phyloP scores from a whole-genome alignment of 2,329 filamentous ascomycete genomes.

The Ascocoryne sarcoides region DNA sequence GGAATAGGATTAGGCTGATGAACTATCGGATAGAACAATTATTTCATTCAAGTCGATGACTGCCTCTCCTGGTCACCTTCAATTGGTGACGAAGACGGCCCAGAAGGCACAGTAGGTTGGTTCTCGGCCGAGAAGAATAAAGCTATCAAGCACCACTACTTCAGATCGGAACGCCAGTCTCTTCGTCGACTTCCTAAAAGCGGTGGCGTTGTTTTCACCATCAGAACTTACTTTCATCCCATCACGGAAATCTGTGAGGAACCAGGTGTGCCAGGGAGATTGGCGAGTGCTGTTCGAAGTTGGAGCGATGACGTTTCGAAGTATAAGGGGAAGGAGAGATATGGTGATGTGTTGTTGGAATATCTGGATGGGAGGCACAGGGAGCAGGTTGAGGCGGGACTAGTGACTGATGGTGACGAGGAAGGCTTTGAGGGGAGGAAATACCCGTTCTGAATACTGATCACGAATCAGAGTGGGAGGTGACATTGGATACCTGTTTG shows the following conservation, averaged over 20 bases:
- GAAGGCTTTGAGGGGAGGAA: conserved; percentile 40
- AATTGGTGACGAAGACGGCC: conserved; percentile 64
- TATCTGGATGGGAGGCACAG: conserved; percentile 67
- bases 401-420: conserved; percentile 54
- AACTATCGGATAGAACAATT: conserved; percentile 59
- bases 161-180: conserved; percentile 60
- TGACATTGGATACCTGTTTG: too few species aligned
- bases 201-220: conserved; percentile 49
- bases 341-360: conserved; percentile 63
- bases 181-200: conserved; percentile 48
- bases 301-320: conserved; percentile 67
- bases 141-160: conserved; percentile 64
- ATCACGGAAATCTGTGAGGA: conserved; percentile 48
- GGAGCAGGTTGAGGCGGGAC: conserved; percentile 60
- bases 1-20: too few species aligned
- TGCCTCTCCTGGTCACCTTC: conserved; percentile 65
- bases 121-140: conserved; percentile 66
- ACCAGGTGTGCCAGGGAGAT: conserved; percentile 65
- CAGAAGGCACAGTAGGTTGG: conserved; percentile 52
- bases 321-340: conserved; percentile 74
- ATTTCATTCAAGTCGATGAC: conserved; percentile 83
- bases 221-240: conserved; percentile 55
- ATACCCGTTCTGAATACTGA: conserved; percentile 45
- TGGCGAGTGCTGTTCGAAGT: conserved; percentile 69
- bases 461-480: background rate